A percentile compares a stretch with the other conserved stretches of the same genome.
These are phyloP conservation scores for Diospyros lotus DNA, from an alignment of 148 eudicot species.

Conservation along the genomic window DNA sequence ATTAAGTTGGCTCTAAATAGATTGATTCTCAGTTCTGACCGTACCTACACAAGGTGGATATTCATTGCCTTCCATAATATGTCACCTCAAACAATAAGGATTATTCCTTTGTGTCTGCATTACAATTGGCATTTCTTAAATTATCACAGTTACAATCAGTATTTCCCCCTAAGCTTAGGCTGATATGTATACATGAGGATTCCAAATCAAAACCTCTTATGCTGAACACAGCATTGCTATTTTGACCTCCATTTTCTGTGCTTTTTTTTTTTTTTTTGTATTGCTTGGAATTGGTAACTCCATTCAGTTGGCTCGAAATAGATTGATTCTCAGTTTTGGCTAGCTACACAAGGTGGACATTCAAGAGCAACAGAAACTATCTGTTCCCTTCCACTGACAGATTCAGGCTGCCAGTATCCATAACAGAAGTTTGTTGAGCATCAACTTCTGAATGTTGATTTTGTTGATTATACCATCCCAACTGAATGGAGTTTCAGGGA, in stretches of 20 bases:
- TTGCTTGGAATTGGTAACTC: slow-evolving; percentile 18
- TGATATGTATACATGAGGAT: slow-evolving; percentile 50
- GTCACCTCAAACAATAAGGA: slow-evolving; percentile 26
- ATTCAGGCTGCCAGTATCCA: slow-evolving; percentile 17
- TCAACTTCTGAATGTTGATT: slow-evolving; percentile 25
- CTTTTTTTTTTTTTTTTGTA: slow-evolving; percentile 31
- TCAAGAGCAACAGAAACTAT: slow-evolving; percentile 2
- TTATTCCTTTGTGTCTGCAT: slow-evolving; percentile 39
- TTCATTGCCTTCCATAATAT: slow-evolving; percentile 32
- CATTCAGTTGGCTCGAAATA: slow-evolving; percentile 33
- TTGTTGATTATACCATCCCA: slow-evolving; percentile 34
- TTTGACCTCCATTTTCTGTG: slow-evolving; percentile 27
- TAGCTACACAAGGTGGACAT: slow-evolving; percentile 32
- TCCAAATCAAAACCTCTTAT: slow-evolving; percentile 58
- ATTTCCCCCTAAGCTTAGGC: slow-evolving; percentile 43
- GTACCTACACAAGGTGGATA: slow-evolving; percentile 33
- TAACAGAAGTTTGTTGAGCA: slow-evolving; percentile 22
- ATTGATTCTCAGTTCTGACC: slow-evolving; percentile 31
- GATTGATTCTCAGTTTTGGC: slow-evolving; percentile 34
- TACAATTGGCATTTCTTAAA: slow-evolving; percentile 36
- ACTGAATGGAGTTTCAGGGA: background rate
- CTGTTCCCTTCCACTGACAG: too few species aligned
- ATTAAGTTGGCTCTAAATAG: slow-evolving; percentile 29
- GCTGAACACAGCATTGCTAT: slow-evolving; percentile 20
- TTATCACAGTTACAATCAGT: slow-evolving; percentile 37